Conservation (phyloP, 176 grass and related monocot species). For the Aegilops sharonensis region DNA sequence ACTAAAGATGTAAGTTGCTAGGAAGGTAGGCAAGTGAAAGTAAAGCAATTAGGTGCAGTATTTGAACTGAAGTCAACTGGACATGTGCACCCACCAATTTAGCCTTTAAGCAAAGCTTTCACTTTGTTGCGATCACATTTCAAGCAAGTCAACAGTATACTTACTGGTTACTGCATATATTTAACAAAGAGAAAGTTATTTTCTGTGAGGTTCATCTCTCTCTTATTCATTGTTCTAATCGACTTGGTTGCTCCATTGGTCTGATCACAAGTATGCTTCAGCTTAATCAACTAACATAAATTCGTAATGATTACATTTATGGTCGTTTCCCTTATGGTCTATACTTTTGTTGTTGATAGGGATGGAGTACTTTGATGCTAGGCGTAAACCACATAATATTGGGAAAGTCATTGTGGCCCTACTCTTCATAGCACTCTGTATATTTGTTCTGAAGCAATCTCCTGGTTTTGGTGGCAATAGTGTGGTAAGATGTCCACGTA, state of each 20-base stretch:
- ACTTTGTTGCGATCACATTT: slow-evolving; percentile 18
- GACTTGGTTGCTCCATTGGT: not conserved
- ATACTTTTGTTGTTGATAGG: slow-evolving; percentile 51
- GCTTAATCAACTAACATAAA: not conserved
- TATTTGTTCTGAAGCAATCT: slow-evolving; percentile 96
- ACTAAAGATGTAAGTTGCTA: slow-evolving; percentile 34
- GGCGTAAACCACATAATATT: slow-evolving; percentile 75
- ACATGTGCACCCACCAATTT: not conserved
- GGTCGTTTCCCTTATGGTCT: slow-evolving; percentile 19
- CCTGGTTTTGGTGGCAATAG: slow-evolving; percentile 76
- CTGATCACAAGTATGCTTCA: slow-evolving; percentile 24
- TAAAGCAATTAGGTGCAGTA: slow-evolving; percentile 46
- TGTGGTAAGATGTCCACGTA: slow-evolving; percentile 59
- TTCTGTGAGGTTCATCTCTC: slow-evolving; percentile 13
- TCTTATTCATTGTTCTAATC: not conserved
- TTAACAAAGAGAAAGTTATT: not conserved
- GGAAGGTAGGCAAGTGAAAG: slow-evolving; percentile 29
- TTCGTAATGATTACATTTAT: slow-evolving; percentile 37
- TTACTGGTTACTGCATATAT: slow-evolving; percentile 22
- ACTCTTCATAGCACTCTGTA: slow-evolving; percentile 67
- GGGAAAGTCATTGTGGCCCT: slow-evolving; percentile 69
- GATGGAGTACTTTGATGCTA: slow-evolving; percentile 91
- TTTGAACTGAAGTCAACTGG: slow-evolving; percentile 42
- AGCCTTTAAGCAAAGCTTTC: slow-evolving; percentile 25
- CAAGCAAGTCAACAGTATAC: slow-evolving; percentile 5